Evolutionary conservation across 2,329 filamentous ascomycete genomes (phyloP).

Genomic region (Pestalotiopsis sp.): DNA sequence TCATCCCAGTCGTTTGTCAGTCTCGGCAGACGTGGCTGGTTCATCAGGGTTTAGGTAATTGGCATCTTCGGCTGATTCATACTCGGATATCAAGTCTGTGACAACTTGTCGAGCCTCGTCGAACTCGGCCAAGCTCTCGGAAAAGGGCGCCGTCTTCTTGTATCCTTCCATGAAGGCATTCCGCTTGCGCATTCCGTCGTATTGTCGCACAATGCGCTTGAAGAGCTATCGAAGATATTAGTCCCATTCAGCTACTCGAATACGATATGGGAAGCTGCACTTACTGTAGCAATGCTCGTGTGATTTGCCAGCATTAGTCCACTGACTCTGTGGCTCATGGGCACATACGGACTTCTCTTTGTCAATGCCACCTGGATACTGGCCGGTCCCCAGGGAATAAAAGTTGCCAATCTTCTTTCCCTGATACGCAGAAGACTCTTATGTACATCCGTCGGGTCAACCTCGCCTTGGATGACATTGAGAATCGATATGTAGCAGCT

Average conservation of each 20-base stretch:
- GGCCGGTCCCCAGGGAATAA: constrained; percentile 97
- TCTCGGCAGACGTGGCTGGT: constrained; percentile 55
- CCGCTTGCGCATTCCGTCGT: constrained; percentile 91
- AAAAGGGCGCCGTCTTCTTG: constrained; percentile 92
- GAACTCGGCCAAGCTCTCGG: constrained; percentile 90
- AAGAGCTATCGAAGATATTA: constrained; percentile 63
- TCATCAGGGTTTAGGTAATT: constrained; percentile 83
- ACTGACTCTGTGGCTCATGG: constrained; percentile 91
- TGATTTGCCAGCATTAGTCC: constrained; percentile 98
- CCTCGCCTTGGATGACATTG: constrained; percentile 98
- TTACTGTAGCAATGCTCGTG: constrained; percentile 88
- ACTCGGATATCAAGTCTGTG: constrained; percentile 87
- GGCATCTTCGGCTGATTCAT: constrained; percentile 90
- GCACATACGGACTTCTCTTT: constrained; percentile 94
- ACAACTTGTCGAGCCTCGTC: constrained; percentile 94
- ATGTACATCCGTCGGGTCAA: constrained; percentile 96
- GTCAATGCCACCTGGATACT: constrained; percentile 97
- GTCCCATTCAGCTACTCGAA: not conserved
- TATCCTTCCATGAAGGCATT: constrained; percentile 97
- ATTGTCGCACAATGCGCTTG: constrained; percentile 89
- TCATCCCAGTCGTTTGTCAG: constrained; percentile 52
- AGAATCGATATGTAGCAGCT: constrained; percentile 99
- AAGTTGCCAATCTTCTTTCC: constrained; percentile 89
- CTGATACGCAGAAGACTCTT: constrained; percentile 96
- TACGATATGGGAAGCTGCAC: constrained; percentile 24